Conservation (phyloP, 176 grass and related monocot species). For the Panicum miliaceum region DNA sequence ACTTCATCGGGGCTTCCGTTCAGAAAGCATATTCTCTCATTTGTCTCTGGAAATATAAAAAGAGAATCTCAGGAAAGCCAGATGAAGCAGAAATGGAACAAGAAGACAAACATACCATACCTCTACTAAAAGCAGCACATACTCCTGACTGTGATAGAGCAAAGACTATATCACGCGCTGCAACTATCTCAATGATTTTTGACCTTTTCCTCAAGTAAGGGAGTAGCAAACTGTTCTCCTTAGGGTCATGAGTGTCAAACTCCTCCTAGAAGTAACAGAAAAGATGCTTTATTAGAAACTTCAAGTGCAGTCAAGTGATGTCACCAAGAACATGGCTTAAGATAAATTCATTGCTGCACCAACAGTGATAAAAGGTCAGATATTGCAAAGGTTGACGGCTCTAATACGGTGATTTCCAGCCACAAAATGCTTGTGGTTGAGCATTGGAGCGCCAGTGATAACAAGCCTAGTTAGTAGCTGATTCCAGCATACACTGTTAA, state of each 20-base stretch:
- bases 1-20: constrained; percentile 92
- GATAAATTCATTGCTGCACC: not conserved
- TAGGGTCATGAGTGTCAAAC: constrained; percentile 91
- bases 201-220: constrained; percentile 91
- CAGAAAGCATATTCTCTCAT: constrained; percentile 87
- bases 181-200: constrained; percentile 96
- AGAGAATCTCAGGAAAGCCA: constrained; percentile 25
- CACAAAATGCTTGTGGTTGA: not conserved
- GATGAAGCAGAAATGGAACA: constrained; percentile 14
- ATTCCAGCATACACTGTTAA: not conserved
- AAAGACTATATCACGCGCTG: constrained; percentile 82
- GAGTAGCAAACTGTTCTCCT: constrained; percentile 63
- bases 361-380: not conserved
- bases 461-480: constrained; percentile 13
- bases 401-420: not conserved
- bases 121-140: constrained; percentile 94
- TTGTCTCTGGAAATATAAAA: constrained; percentile 66
- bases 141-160: constrained; percentile 85
- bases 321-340: not conserved
- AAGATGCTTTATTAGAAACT: constrained; percentile 13
- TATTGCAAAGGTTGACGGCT: not conserved
- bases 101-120: constrained; percentile 59
- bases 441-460: not conserved
- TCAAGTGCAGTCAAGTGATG: not conserved
- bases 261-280: constrained; percentile 68